A percentile compares a stretch with the other conserved stretches of the same genome.
phyloP scores from a whole-genome alignment of 495 filamentous ascomycete species.

The Paragyromitra xinjiangensis region DNA sequence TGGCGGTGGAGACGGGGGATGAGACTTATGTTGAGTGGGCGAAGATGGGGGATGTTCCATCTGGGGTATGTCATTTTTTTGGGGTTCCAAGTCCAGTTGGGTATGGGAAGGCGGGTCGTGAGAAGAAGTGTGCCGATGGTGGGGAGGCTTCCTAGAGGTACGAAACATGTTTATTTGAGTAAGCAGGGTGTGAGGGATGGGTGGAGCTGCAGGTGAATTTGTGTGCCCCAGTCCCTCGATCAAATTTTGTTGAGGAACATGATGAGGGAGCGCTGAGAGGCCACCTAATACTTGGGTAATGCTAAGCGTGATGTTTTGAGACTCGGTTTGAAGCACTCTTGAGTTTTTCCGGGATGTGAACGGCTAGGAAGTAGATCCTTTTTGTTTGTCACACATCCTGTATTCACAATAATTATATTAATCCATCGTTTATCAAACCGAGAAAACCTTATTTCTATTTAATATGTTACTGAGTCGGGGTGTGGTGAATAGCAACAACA shows the following conservation, averaged over 20 bases:
- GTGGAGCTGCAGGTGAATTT: background rate
- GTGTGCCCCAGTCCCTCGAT: background rate
- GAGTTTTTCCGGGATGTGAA: background rate
- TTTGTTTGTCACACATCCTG: background rate
- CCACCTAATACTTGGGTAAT: background rate
- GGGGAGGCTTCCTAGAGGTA: conserved; percentile 1
- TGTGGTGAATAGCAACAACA: no score
- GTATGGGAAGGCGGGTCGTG: conserved; percentile 20
- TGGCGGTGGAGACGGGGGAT: conserved; percentile 20
- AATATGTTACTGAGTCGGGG: no score
- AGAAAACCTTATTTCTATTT: background rate
- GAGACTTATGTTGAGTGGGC: conserved; percentile 32
- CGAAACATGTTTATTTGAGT: conserved; percentile 10
- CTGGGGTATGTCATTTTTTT: conserved; percentile 28
- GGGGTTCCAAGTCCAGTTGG: conserved; percentile 35
- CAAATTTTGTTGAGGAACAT: background rate
- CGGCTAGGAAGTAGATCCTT: background rate
- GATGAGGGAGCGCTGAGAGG: background rate
- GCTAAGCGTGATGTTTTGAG: background rate
- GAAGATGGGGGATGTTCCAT: conserved; percentile 1
- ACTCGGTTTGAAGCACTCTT: background rate
- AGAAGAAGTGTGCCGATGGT: conserved; percentile 14
- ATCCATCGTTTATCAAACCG: background rate
- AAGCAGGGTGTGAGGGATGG: background rate
- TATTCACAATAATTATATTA: background rate